Percentiles rank a stretch among this genome's conserved stretches.
phyloP scores from a whole-genome alignment of 371 early-diverging fungal genomes.

The Synchytrium microbalum region DNA sequence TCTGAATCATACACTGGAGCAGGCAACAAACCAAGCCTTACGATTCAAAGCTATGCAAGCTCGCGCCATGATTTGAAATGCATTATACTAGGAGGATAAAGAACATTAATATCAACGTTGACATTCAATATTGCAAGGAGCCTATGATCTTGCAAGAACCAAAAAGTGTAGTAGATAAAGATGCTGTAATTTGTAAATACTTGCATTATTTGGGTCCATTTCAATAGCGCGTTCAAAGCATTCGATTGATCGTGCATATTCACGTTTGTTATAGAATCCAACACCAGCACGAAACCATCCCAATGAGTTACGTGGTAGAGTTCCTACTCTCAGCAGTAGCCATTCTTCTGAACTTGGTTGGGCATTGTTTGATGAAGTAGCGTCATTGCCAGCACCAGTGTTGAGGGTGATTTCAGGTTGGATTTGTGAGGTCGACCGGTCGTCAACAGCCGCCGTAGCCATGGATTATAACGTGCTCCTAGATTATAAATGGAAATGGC shows the following conservation, averaged over 20 bases:
- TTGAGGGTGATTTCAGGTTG: too few relatives aligned
- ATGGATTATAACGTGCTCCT: too few relatives aligned
- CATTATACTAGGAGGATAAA: constrained; percentile 37
- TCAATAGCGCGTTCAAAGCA: constrained; percentile 45
- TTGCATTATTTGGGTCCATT: constrained; percentile 43
- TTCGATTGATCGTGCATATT: constrained; percentile 42
- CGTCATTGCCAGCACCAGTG: too few relatives aligned
- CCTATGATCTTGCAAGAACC: neutral
- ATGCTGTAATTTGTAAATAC: too few relatives aligned
- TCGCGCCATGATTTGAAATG: constrained; percentile 47
- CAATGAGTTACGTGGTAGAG: constrained; percentile 42
- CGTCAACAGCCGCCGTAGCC: too few relatives aligned
- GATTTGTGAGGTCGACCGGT: too few relatives aligned
- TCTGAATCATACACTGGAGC: neutral
- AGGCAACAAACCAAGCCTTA: constrained; percentile 12
- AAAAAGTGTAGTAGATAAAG: too few relatives aligned
- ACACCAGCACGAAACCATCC: constrained; percentile 52
- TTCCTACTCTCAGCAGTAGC: constrained; percentile 44
- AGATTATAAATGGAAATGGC: too few relatives aligned
- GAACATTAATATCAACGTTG: neutral
- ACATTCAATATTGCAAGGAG: too few relatives aligned
- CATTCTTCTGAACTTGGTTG: constrained; percentile 48
- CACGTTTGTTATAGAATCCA: constrained; percentile 51
- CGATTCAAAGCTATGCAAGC: constrained; percentile 50
- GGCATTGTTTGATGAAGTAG: too few relatives aligned